These are phyloP conservation scores for Saxophila tyrrhenica DNA, from an alignment of 495 filamentous ascomycete genomes.

Conservation along the genomic window DNA sequence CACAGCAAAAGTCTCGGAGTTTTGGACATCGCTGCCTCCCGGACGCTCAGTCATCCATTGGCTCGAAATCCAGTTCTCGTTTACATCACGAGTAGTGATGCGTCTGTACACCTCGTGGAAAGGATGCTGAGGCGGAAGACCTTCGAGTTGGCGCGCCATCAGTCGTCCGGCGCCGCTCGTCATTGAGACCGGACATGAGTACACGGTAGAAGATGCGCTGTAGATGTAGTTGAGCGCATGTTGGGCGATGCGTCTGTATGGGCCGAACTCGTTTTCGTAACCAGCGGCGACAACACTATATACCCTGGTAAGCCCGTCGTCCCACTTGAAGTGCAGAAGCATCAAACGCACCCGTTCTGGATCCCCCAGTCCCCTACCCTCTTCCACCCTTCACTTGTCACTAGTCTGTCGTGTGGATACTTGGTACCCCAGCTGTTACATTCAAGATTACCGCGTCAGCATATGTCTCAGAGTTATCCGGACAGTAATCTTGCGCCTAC, in stretches of 20 bases:
- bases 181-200: constrained; percentile 14
- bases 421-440: constrained; percentile 12
- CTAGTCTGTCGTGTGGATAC: constrained; percentile 5
- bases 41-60: constrained; percentile 84
- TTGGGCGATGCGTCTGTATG: constrained; percentile 6
- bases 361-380: constrained; percentile 6
- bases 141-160: constrained; percentile 6
- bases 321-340: no score
- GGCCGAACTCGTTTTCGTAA: constrained; percentile 8
- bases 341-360: constrained; percentile 3
- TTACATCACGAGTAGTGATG: not conserved
- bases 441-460: no score
- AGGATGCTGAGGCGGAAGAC: constrained; percentile 2
- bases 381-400: constrained; percentile 13
- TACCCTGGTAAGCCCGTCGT: no score
- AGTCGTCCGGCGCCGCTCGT: constrained; percentile 14
- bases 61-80: constrained; percentile 52
- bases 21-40: constrained; percentile 62
- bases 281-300: constrained; percentile 4
- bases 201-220: constrained; percentile 10
- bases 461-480: no score
- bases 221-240: constrained; percentile 17
- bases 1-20: constrained; percentile 53
- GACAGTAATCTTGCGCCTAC: no score
- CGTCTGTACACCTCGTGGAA: constrained; percentile 13